Evolutionary conservation across 2,329 filamentous ascomycete genomes (phyloP), one percentile per base, ranked within the genome.

Genomic region (Emericellopsis cladophorae): DNA sequence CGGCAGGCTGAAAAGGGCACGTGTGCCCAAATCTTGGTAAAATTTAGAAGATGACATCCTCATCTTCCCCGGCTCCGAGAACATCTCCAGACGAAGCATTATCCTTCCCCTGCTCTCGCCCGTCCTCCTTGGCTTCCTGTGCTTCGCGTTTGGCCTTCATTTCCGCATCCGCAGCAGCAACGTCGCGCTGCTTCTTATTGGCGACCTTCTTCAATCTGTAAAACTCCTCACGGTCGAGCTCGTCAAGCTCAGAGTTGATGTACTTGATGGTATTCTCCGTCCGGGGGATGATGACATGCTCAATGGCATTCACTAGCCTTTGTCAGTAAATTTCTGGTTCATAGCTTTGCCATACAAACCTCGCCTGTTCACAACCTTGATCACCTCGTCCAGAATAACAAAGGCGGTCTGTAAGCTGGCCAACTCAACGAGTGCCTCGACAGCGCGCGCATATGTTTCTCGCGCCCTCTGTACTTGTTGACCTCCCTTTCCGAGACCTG

Each of bases 201-300:
- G 85, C 84, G 31, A 90, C 84, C 71, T 98, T 98, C 67, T 98
- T 98, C 57, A 98, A 65, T 49, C 92, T 75, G 65, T 95, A 98
- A 61, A 98, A 98, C 59, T 98, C 92, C 60, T 96, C 92, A 69
- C 92, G 79, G 64, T 96, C 93, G 39, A 98, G 72, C 65, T 98
- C 92, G 57, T 98, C 92, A 14, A 98, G 76, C 60, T 98, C 92
- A 1, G 90, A 95, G 66, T 96, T 96, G 72, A 96, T 96, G 57
- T 96, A 98, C 66, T 95, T 95, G 69, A 98, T 98, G n/a, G 92
- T 98, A 56, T 96, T 98, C 61, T 98, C 92, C 12, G 92, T 98
- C 49, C 92, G 76, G 11, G 92, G 92, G 54, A 98, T 98, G 51
- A 98, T 96, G 52, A 98, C 86, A 60, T 93, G 84, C 62, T 92